Evolutionary conservation across 176 grass and related monocot species (phyloP), one percentile per base, ranked within the genome.

Genomic region (Oryza australiensis): DNA sequence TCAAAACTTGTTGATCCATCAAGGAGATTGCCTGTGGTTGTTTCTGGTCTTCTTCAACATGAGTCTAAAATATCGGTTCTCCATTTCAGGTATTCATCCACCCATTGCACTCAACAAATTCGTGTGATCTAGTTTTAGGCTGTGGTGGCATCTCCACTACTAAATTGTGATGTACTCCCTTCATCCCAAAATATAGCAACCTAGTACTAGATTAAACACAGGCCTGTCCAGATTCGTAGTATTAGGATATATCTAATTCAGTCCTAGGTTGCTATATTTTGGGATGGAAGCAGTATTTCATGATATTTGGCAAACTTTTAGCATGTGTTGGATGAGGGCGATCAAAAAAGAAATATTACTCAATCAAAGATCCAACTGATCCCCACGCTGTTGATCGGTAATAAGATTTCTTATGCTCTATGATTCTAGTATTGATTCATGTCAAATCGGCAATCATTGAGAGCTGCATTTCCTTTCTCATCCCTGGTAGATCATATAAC

Each of bases 31-130:
- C 90, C 90, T 70, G 84, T 89, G 13, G 67, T 88, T 81, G 75
- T 76, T 80, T 89, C 75, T 89, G 87, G 87, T 66, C 86, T 97
- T 87, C 69, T 98, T 64, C 90, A 95, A 87, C 96, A 98, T 24
- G 93, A 98, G 77, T 93, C 92, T 7, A 98, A 98, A 80, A 91
- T 98, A 80, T 98, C 93, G 77, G 85, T 95, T 84, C 90, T 95
- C 83, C 96, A 98, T 59, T 98, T 95, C 87, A 98, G 93, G 96
- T 95, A 93, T 49, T 78, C 42, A 59, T 42, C 29, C 55, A 66
- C 30, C 45, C 49, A 53, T 53, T 20, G 49, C 75, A 57, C 12
- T 43, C 14, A 26, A 48, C 26, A 81, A 68, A 38, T 23, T 23
- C 12, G 66, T 65, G 5, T 78, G 59, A 23, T 62, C 35, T 12